These are phyloP conservation scores for Colletotrichum orchidophilum DNA, from an alignment of 2,329 filamentous ascomycete genomes.

Conservation along the genomic window DNA sequence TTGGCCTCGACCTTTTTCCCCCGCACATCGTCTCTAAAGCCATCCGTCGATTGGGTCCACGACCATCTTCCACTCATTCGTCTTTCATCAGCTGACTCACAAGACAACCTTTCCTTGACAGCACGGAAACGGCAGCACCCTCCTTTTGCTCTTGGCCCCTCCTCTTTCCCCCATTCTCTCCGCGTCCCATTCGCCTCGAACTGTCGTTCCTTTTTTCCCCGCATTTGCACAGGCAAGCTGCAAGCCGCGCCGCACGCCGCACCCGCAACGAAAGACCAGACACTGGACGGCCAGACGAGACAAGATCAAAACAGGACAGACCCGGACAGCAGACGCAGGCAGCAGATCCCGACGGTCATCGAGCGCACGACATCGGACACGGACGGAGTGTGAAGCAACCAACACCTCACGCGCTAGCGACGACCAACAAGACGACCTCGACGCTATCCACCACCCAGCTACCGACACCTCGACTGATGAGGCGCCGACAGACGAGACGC, in stretches of 20 bases:
- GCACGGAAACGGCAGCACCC: background rate
- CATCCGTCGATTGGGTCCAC: background rate
- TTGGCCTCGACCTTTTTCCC: slow-evolving; percentile 22
- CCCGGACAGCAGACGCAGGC: background rate
- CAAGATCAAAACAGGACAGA: background rate
- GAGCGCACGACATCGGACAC: background rate
- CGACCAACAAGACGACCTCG: background rate
- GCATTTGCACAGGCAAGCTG: slow-evolving; percentile 16
- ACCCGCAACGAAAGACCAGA: slow-evolving; percentile 12
- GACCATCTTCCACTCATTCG: background rate
- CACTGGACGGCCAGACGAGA: background rate
- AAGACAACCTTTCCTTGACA: background rate
- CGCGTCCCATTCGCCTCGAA: background rate
- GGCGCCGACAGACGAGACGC: background rate
- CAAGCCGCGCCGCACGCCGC: background rate
- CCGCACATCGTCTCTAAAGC: slow-evolving; percentile 20
- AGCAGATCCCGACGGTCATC: background rate
- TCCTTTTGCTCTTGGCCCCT: background rate
- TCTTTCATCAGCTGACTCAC: slow-evolving; percentile 28
- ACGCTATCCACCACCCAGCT: background rate
- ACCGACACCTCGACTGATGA: background rate
- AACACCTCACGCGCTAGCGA: slow-evolving; percentile 2
- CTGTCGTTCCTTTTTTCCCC: slow-evolving; percentile 10
- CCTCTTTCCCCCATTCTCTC: background rate
- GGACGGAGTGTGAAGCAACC: background rate